Evolutionary conservation across 306 rosid species (phyloP).

Genomic region (Quercus aquifolioides): DNA sequence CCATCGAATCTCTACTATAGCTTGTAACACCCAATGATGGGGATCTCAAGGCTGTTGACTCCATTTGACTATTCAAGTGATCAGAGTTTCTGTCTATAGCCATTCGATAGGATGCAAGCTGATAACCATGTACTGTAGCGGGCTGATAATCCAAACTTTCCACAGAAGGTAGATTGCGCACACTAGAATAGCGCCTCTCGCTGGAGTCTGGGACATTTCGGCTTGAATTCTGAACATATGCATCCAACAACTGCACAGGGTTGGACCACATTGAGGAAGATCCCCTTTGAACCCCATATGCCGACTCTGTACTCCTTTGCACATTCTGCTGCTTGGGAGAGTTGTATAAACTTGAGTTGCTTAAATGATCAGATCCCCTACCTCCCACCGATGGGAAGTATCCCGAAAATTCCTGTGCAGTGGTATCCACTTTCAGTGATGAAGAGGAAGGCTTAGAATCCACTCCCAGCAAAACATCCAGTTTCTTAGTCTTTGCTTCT

Average conservation of each 20-base stretch:
- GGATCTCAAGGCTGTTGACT: slow-evolving; percentile 40
- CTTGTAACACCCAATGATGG: slow-evolving; percentile 45
- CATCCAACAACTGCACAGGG: slow-evolving; percentile 46
- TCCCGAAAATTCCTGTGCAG: slow-evolving; percentile 51
- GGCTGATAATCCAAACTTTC: slow-evolving; percentile 75
- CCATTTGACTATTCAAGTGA: slow-evolving; percentile 50
- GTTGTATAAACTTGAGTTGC: slow-evolving; percentile 50
- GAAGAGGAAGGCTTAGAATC: slow-evolving; percentile 47
- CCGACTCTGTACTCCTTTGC: slow-evolving; percentile 56
- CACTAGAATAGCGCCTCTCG: slow-evolving; percentile 69
- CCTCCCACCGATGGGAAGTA: slow-evolving; percentile 36
- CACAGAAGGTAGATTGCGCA: slow-evolving; percentile 61
- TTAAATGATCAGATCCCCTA: slow-evolving; percentile 44
- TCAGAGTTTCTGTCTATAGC: slow-evolving; percentile 50
- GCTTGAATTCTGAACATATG: slow-evolving; percentile 49
- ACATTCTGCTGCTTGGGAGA: slow-evolving; percentile 49
- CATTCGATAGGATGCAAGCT: slow-evolving; percentile 52
- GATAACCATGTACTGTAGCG: slow-evolving; percentile 77
- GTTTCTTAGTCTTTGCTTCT: slow-evolving; percentile 66
- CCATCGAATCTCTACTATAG: slow-evolving; percentile 57
- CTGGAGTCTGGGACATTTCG: slow-evolving; percentile 37
- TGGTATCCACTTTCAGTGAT: slow-evolving; percentile 48
- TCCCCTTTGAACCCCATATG: slow-evolving; percentile 54
- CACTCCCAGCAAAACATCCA: slow-evolving; percentile 53
- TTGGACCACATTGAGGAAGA: slow-evolving; percentile 50